These are phyloP conservation scores for Syzygium malaccense DNA, from an alignment of 441 rosid genomes.

Conservation along the genomic window DNA sequence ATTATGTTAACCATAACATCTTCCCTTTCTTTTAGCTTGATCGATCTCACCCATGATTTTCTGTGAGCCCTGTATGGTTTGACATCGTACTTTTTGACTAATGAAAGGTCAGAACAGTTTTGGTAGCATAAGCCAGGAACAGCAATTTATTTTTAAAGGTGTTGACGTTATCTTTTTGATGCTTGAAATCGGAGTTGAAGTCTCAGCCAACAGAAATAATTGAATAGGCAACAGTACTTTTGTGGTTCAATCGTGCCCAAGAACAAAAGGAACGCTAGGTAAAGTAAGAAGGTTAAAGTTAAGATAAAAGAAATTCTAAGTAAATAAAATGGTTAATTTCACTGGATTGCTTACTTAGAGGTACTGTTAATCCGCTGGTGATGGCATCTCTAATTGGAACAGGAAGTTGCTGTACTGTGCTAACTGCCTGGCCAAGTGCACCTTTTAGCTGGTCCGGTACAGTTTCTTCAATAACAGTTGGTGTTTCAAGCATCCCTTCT, in stretches of 20 bases:
- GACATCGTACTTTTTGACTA: not conserved
- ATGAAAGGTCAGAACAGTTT: not conserved
- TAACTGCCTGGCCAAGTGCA: slow-evolving; percentile 56
- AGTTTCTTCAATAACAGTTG: slow-evolving; percentile 65
- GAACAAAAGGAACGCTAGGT: not conserved
- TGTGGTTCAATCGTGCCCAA: not conserved
- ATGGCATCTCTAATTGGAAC: slow-evolving; percentile 53
- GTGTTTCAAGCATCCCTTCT: slow-evolving; percentile 73
- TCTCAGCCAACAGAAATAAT: not conserved
- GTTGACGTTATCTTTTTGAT: not conserved
- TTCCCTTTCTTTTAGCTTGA: not conserved
- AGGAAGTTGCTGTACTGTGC: slow-evolving; percentile 70
- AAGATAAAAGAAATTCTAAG: not conserved
- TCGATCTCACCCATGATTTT: not conserved
- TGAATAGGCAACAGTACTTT: not conserved
- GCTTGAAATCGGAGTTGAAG: not conserved
- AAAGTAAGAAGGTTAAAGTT: not conserved
- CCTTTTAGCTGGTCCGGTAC: slow-evolving; percentile 81
- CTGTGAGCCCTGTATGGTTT: not conserved
- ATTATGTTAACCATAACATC: not conserved
- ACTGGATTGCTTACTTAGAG: slow-evolving; percentile 47
- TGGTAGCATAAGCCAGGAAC: not conserved
- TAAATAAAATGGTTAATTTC: not conserved
- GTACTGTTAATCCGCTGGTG: slow-evolving; percentile 61
- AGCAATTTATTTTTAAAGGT: not conserved